Evolutionary conservation across 192 early-diverging fungal species (phyloP).

Genomic region (Coemansia sp.): DNA sequence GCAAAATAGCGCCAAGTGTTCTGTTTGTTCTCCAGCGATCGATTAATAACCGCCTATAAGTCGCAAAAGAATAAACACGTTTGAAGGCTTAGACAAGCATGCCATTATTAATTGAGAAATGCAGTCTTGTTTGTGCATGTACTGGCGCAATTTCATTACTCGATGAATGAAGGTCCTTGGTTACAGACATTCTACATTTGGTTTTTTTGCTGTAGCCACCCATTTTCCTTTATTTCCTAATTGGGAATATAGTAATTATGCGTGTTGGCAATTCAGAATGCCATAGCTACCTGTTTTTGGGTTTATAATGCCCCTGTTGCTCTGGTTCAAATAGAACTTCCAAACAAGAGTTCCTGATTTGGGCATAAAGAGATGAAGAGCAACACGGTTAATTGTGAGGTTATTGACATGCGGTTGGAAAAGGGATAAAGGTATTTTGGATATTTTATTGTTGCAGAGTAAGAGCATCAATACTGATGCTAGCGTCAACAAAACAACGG

Average conservation of each 20-base stretch:
- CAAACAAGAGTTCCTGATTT: slow-evolving; percentile 4
- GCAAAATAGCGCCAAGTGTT: slow-evolving; percentile 1
- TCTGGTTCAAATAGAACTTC: not conserved
- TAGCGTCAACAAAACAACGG: not conserved
- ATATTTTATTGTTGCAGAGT: not conserved
- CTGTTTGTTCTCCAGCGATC: slow-evolving; percentile 17
- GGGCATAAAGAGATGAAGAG: slow-evolving; percentile 5
- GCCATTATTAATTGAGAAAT: slow-evolving; percentile 26
- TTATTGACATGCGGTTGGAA: slow-evolving; percentile 16
- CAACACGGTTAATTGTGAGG: slow-evolving; percentile 18
- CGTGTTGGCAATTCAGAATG: not conserved
- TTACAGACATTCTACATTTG: slow-evolving; percentile 31
- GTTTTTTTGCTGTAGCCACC: slow-evolving; percentile 7
- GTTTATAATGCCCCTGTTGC: slow-evolving; percentile 2
- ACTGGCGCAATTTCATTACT: slow-evolving; percentile 45
- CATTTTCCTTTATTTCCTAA: slow-evolving; percentile 12
- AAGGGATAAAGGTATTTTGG: not conserved
- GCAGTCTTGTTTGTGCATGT: slow-evolving; percentile 18
- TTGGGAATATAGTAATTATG: slow-evolving; percentile 5
- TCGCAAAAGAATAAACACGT: slow-evolving; percentile 9
- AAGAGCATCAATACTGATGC: not conserved
- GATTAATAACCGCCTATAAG: slow-evolving; percentile 39
- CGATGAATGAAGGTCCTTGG: slow-evolving; percentile 43
- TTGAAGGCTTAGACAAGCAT: slow-evolving; percentile 41
- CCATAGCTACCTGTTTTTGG: not conserved